Percentiles rank a stretch among this genome's conserved stretches.
phyloP scores from a whole-genome alignment of 2,329 filamentous ascomycete species.

The Microsporum canis region DNA sequence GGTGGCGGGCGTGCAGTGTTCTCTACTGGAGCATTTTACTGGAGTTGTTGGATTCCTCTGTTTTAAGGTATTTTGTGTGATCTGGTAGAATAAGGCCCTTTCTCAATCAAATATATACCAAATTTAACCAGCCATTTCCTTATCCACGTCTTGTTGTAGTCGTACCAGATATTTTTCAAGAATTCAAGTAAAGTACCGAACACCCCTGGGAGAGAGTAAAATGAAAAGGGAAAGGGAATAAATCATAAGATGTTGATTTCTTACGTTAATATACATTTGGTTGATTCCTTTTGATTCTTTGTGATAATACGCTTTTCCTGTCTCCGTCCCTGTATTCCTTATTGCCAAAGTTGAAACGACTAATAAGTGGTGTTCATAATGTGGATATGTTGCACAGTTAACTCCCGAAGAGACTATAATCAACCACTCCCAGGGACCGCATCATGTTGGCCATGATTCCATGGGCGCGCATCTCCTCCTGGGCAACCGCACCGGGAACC shows the following conservation, averaged over 20 bases:
- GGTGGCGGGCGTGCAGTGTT: background rate
- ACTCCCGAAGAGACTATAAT: conserved; percentile 29
- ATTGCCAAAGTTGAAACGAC: background rate
- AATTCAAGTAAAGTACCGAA: too few relatives aligned
- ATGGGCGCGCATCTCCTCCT: conserved; percentile 47
- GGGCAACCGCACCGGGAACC: conserved; percentile 55
- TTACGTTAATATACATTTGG: background rate
- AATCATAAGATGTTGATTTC: background rate
- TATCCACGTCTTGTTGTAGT: too few relatives aligned
- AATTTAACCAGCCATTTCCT: too few relatives aligned
- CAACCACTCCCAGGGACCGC: conserved; percentile 62
- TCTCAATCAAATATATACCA: too few relatives aligned
- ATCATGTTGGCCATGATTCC: conserved; percentile 43
- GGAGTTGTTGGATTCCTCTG: too few relatives aligned
- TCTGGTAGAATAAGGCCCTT: too few relatives aligned
- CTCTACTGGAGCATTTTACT: too few relatives aligned
- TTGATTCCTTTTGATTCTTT: background rate
- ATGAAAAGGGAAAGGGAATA: background rate
- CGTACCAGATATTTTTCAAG: too few relatives aligned
- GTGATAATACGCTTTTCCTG: background rate
- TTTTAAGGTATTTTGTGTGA: too few relatives aligned
- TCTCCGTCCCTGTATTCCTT: background rate
- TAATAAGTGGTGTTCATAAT: background rate
- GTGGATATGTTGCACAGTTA: background rate
- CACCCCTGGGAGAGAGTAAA: background rate